A percentile compares a stretch with the other conserved stretches of the same genome.
These are phyloP conservation scores for Teunomyces aglyptinius DNA, from an alignment of 805 yeast species.

Conservation along the genomic window DNA sequence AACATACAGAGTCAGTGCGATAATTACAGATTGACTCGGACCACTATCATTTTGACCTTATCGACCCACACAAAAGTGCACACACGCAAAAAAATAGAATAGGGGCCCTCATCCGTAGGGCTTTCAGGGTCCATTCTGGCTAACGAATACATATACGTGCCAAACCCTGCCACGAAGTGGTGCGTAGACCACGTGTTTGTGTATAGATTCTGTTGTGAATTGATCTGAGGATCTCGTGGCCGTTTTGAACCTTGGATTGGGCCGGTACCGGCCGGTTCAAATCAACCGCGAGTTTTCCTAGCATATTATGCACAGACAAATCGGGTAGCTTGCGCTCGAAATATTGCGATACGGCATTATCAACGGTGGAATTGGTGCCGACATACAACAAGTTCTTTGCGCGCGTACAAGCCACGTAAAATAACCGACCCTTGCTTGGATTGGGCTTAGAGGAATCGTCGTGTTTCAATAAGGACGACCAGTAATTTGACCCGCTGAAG, in stretches of 20 bases:
- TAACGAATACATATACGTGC: background rate
- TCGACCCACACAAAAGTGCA: background rate
- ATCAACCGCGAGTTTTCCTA: background rate
- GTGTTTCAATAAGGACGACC: slow-evolving; percentile 4
- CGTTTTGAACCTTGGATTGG: background rate
- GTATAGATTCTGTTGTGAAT: background rate
- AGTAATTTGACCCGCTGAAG: background rate
- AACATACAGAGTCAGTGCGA: slow-evolving; percentile 1
- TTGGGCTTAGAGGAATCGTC: background rate
- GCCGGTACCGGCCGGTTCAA: background rate
- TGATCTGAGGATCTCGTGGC: background rate
- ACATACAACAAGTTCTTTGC: slow-evolving; percentile 49
- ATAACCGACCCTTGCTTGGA: slow-evolving; percentile 39
- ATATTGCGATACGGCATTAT: background rate
- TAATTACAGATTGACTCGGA: slow-evolving; percentile 4
- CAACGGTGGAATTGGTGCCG: slow-evolving; percentile 12
- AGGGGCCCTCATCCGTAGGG: no score
- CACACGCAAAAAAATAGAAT: background rate
- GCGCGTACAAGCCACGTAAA: slow-evolving; percentile 68
- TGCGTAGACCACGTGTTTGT: background rate
- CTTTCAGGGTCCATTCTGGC: background rate
- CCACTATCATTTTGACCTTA: background rate
- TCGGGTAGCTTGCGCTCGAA: background rate
- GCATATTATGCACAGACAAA: slow-evolving; percentile 1
- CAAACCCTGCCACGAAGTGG: no score